These are phyloP conservation scores for Cladosporium sp. DNA, from an alignment of 2,329 filamentous ascomycete species.

Conservation along the genomic window DNA sequence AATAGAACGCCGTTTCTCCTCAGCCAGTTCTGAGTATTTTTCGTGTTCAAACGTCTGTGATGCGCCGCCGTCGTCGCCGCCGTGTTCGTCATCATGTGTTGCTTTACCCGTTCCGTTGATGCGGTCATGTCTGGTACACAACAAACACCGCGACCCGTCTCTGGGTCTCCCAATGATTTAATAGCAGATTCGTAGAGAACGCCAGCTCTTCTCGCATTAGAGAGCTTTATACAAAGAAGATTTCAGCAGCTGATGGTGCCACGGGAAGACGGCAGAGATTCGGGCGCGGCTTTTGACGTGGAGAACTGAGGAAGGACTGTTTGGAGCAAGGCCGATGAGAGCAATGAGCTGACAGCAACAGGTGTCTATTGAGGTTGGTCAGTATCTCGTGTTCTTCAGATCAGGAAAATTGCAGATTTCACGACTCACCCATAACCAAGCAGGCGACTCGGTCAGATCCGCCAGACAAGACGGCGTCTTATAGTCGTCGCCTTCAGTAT, in stretches of 20 bases:
- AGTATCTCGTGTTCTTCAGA: not conserved
- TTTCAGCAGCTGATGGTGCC: not conserved
- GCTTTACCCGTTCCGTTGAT: not conserved
- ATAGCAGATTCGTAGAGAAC: not conserved
- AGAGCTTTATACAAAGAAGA: conserved; percentile 6
- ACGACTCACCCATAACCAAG: not conserved
- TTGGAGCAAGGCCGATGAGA: conserved; percentile 2
- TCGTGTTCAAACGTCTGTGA: no score
- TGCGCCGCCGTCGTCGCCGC: not conserved
- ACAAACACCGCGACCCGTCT: not conserved
- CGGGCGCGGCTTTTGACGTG: not conserved
- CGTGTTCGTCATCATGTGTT: not conserved
- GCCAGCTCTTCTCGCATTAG: not conserved
- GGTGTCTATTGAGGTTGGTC: not conserved
- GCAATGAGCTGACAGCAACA: not conserved
- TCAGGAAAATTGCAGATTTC: not conserved
- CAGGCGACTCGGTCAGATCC: not conserved
- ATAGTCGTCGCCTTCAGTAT: not conserved
- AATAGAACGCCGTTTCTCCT: no score
- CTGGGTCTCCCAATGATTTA: not conserved
- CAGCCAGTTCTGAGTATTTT: no score
- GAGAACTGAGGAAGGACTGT: conserved; percentile 2
- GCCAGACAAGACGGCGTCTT: not conserved
- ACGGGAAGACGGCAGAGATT: not conserved
- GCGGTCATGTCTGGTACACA: conserved; percentile 10